Evolutionary conservation across 140 eudicot genomes (phyloP), one percentile per base, ranked within the genome.

Genomic region (Ambrosia hybrid): DNA sequence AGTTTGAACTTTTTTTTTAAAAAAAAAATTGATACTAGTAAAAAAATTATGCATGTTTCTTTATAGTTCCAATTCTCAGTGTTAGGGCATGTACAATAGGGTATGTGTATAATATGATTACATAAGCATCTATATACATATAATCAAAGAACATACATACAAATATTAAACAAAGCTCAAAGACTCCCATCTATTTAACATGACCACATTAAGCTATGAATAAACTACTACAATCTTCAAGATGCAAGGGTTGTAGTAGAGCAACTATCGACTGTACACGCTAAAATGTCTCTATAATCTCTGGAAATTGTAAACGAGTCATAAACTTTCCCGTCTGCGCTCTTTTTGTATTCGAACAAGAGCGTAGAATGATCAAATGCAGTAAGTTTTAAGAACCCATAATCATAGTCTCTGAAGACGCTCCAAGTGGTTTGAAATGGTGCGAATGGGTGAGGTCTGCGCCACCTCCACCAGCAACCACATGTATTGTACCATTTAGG

Each of bases 401-500:
- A 76, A 66, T 85, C 90, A 12, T 71, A 56, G 73, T 85, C 90
- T 75, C 76, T 73, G 68, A 55, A 85, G 15, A 85, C 34, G 38
- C 90, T 85, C 90, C 87, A 85, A 39, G 60, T 33, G 57, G 90
- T 73, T 34, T 82, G 64, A 3, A 82, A 49, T 14, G 78, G 41
- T 26, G 81, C 55, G 43, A 85, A 85, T n/a, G 77, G 2, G 87
- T 36, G 37, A 85, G 81, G 67, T 78, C 65, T 3, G 91, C 85
- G 21, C 91, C 87, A 14, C 66, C 90, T 5, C 91, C 91, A 6
- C 95, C 95, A 53, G 86, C 95, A 56, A 83, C 95, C 52, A 88
- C 82, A 65, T 88, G 95, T 69, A 88, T 85, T 6, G 85, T 85
- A 65, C 91, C 91, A 21, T 80, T 80, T 70, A 85, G 71, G 57